Evolutionary conservation across 2,329 filamentous ascomycete species (phyloP).

Genomic region (Aspergillus pseudoviridinutans): DNA sequence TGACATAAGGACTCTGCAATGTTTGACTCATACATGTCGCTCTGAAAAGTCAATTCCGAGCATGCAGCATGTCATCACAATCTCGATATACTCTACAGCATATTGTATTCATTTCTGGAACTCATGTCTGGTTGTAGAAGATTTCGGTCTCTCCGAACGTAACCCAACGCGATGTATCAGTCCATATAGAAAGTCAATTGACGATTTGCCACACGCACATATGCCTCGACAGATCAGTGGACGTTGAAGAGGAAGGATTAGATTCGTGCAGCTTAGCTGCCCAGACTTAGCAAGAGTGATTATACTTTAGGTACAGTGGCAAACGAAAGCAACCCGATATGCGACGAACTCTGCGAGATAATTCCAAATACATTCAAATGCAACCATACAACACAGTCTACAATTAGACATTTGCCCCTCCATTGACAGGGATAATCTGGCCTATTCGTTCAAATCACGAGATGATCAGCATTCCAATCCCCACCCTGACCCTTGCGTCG

Average conservation of each 20-base stretch:
- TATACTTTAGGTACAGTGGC: not conserved
- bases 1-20: not conserved
- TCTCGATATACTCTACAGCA: no score
- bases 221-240: no score
- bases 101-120: not conserved
- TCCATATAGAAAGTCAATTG: not conserved
- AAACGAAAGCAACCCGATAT: not conserved
- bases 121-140: not conserved
- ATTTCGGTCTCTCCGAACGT: not conserved
- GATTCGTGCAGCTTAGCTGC: not conserved
- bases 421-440: constrained; percentile 13
- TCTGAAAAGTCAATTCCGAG: not conserved
- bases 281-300: not conserved
- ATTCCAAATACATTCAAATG: not conserved
- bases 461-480: not conserved
- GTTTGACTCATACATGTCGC: not conserved
- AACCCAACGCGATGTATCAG: not conserved
- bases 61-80: not conserved
- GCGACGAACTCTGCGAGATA: not conserved
- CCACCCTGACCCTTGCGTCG: not conserved
- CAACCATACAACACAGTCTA: not conserved
- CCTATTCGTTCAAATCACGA: not conserved
- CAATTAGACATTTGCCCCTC: constrained; percentile 10
- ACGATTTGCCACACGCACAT: no score
- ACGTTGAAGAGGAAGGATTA: not conserved